A percentile compares a stretch with the other conserved stretches of the same genome.
These are phyloP conservation scores for Guyanaporus albipodus DNA, from an alignment of 768 basidiomycete species.

Conservation along the genomic window DNA sequence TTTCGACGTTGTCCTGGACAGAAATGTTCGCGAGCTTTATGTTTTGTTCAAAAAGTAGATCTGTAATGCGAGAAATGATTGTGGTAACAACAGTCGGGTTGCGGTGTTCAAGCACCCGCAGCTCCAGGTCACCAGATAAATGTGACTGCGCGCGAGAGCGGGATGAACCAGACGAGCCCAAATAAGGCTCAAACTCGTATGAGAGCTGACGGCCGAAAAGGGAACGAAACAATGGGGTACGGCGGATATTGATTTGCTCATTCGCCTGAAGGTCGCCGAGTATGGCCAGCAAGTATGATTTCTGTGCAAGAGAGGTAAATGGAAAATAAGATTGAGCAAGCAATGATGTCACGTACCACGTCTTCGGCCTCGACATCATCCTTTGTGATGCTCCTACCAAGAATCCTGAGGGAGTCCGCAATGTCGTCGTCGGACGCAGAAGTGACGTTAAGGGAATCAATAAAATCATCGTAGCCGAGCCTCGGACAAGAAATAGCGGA, in stretches of 20 bases:
- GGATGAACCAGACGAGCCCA: constrained; percentile 12
- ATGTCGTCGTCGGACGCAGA: constrained; percentile 31
- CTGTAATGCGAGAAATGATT: constrained; percentile 42
- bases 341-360: constrained; percentile 42
- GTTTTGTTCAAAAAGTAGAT: constrained; percentile 44
- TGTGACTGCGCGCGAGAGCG: constrained; percentile 16
- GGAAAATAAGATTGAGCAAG: neutral
- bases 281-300: constrained; percentile 39
- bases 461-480: constrained; percentile 39
- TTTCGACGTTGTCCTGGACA: constrained; percentile 27
- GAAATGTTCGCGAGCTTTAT: constrained; percentile 37
- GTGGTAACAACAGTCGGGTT: constrained; percentile 43
- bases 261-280: constrained; percentile 38
- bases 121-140: constrained; percentile 19
- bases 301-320: constrained; percentile 28
- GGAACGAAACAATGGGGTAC: constrained; percentile 40
- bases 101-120: constrained; percentile 35
- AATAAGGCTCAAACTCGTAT: constrained; percentile 20
- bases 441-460: constrained; percentile 32
- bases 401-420: constrained; percentile 30
- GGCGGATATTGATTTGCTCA: constrained; percentile 30
- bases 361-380: constrained; percentile 44
- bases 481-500: constrained; percentile 33
- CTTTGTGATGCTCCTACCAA: constrained; percentile 42
- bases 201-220: constrained; percentile 27